A percentile compares a stretch with the other conserved stretches of the same genome.
Conservation (phyloP, 805 yeast species). For the Ogataea dorogensis region DNA sequence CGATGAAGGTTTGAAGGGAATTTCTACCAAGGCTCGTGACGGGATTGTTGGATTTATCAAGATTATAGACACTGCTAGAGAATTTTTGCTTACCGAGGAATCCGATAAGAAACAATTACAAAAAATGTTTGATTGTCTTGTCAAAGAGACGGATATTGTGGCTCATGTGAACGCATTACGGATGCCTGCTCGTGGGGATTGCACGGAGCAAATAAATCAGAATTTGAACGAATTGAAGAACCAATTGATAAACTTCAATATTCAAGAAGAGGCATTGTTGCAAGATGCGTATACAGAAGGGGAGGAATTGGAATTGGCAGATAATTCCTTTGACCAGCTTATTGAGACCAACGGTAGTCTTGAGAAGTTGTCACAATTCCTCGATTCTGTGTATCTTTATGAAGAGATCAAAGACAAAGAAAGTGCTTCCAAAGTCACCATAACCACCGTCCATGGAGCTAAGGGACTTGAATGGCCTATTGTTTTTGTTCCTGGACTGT, state of each 20-base stretch:
- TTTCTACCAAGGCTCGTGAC: slow-evolving; percentile 20
- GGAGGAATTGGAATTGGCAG: slow-evolving; percentile 22
- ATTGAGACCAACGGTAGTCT: slow-evolving; percentile 21
- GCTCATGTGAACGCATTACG: slow-evolving; percentile 19
- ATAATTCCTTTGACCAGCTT: slow-evolving; percentile 10
- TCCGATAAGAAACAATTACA: slow-evolving; percentile 8
- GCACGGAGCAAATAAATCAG: slow-evolving; percentile 20
- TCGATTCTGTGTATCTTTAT: slow-evolving; percentile 34
- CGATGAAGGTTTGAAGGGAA: slow-evolving; percentile 13
- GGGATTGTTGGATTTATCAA: slow-evolving; percentile 32
- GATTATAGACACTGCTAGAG: slow-evolving; percentile 26
- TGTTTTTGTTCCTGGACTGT: slow-evolving; percentile 75
- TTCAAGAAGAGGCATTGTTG: slow-evolving; percentile 24
- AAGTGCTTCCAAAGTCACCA: slow-evolving; percentile 25
- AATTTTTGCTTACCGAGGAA: slow-evolving; percentile 11
- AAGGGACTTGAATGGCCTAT: slow-evolving; percentile 96
- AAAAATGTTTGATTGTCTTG: slow-evolving; percentile 24
- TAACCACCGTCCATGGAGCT: slow-evolving; percentile 88
- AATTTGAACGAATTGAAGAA: slow-evolving; percentile 30
- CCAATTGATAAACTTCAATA: slow-evolving; percentile 29
- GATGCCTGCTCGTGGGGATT: slow-evolving; percentile 20
- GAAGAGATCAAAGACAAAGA: slow-evolving; percentile 22
- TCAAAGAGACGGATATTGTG: slow-evolving; percentile 23
- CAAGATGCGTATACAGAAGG: slow-evolving; percentile 23
- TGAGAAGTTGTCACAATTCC: slow-evolving; percentile 28